Conservation (phyloP, 345 rosid genomes). For the Turritis glabra region DNA sequence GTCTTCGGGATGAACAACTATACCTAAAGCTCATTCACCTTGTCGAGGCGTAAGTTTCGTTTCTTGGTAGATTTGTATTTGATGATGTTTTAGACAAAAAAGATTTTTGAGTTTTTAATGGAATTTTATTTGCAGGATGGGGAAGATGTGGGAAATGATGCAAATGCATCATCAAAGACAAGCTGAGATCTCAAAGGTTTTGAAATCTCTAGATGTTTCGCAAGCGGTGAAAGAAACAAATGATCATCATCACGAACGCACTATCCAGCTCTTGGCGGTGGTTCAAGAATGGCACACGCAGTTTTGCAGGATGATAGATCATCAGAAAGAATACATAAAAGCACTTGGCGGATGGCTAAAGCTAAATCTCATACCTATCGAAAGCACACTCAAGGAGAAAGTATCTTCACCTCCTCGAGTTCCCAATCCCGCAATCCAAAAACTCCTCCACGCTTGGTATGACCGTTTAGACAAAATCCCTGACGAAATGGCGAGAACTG, state of each 20-base stretch:
- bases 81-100: neutral
- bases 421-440: slow-evolving; percentile 62
- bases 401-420: slow-evolving; percentile 86
- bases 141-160: slow-evolving; percentile 85
- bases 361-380: slow-evolving; percentile 82
- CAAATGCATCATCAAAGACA: slow-evolving; percentile 63
- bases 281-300: slow-evolving; percentile 83
- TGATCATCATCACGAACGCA: slow-evolving; percentile 72
- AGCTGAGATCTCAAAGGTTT: slow-evolving; percentile 40
- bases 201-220: slow-evolving; percentile 50
- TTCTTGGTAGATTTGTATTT: neutral
- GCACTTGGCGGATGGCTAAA: slow-evolving; percentile 70
- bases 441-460: slow-evolving; percentile 66
- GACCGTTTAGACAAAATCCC: slow-evolving; percentile 59
- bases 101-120: neutral
- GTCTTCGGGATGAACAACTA: slow-evolving; percentile 84
- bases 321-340: slow-evolving; percentile 70
- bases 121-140: slow-evolving; percentile 63
- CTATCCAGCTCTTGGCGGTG: slow-evolving; percentile 64
- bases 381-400: slow-evolving; percentile 83
- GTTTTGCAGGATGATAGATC: slow-evolving; percentile 63
- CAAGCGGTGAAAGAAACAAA: slow-evolving; percentile 69
- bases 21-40: slow-evolving; percentile 82
- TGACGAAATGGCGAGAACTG: slow-evolving; percentile 71
- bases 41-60: slow-evolving; percentile 73